Conservation (phyloP, 495 filamentous ascomycete species). For the Cetradonia linearis region DNA sequence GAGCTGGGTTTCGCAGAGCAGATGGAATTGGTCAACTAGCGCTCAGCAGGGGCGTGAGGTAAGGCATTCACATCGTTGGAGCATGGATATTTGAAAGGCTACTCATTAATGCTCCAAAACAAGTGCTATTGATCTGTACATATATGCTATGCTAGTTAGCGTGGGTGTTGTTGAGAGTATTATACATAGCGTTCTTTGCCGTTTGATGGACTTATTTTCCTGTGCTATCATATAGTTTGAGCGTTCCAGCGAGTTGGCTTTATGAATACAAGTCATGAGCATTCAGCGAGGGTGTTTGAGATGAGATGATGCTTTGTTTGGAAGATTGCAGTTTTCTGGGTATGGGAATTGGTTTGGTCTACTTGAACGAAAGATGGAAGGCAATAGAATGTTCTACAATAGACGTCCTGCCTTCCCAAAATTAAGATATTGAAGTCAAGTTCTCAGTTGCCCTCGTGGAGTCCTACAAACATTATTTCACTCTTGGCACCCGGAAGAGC, state of each 20-base stretch:
- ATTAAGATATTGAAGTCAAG: not conserved
- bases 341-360: not conserved
- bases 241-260: constrained; percentile 14
- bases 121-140: not conserved
- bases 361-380: not conserved
- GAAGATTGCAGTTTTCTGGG: not conserved
- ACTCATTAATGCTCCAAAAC: not conserved
- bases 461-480: too few species aligned
- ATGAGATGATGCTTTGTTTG: not conserved
- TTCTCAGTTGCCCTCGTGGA: not conserved
- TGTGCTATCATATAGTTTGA: not conserved
- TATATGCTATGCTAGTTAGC: not conserved
- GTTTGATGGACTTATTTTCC: not conserved
- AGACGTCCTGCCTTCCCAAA: too few species aligned
- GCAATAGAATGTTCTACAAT: not conserved
- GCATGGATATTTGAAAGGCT: constrained; percentile 19
- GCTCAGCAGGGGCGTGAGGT: not conserved
- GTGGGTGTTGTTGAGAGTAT: not conserved
- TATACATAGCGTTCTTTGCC: not conserved
- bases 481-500: too few species aligned
- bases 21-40: constrained; percentile 11
- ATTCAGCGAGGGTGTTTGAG: constrained; percentile 9
- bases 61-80: constrained; percentile 17
- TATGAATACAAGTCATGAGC: not conserved
- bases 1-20: constrained; percentile 12